phyloP scores from a whole-genome alignment of 2,329 filamentous ascomycete genomes.

The Onygena corvina region DNA sequence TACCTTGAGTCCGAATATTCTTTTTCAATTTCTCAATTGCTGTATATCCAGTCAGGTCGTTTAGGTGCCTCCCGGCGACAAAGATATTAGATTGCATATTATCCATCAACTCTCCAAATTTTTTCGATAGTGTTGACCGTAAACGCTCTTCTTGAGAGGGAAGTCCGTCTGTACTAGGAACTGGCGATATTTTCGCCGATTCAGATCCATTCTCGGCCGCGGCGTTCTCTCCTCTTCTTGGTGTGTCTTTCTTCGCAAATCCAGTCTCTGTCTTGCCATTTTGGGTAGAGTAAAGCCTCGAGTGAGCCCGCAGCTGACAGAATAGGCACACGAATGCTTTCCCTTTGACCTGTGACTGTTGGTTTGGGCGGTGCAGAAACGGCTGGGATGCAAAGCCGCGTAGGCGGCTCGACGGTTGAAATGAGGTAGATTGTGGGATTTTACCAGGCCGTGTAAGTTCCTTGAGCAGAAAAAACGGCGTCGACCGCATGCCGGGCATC shows the following conservation, averaged over 20 bases:
- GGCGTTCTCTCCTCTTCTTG: background rate
- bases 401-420: background rate
- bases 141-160: constrained; percentile 44
- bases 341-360: background rate
- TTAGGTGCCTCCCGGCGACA: constrained; percentile 74
- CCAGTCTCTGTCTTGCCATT: constrained; percentile 10
- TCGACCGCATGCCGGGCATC: constrained; percentile 4
- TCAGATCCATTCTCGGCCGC: background rate
- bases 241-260: background rate
- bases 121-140: constrained; percentile 46
- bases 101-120: constrained; percentile 70
- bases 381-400: constrained; percentile 1
- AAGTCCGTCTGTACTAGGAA: constrained; percentile 19
- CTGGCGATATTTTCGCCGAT: background rate
- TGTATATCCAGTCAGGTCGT: constrained; percentile 87
- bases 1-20: constrained; percentile 59
- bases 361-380: background rate
- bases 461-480: background rate
- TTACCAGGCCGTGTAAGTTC: background rate
- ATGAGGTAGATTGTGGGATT: background rate
- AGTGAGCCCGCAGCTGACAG: constrained; percentile 32
- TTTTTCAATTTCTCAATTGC: constrained; percentile 76
- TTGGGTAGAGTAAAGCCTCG: constrained; percentile 21
- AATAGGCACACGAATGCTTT: constrained; percentile 30
- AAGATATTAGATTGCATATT: constrained; percentile 74